Conservation (phyloP, 129 eudicot species). For the Artemisia tridentata region DNA sequence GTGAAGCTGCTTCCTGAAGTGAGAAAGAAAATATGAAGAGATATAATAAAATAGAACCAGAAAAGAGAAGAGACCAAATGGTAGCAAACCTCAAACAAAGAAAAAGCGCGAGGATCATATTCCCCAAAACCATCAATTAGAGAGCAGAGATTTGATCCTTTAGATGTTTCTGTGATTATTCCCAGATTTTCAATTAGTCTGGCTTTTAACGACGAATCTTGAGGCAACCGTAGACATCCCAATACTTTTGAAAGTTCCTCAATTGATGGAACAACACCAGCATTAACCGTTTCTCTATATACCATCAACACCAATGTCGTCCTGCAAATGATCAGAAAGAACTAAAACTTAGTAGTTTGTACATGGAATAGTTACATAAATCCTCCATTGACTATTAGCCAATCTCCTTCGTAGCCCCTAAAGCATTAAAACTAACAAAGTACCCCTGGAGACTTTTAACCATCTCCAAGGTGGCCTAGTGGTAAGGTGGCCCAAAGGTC, state of each 20-base stretch:
- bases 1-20: slow-evolving; percentile 91
- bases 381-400: neutral
- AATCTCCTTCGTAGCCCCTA: neutral
- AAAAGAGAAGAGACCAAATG: neutral
- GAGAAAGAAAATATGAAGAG: neutral
- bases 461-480: no score
- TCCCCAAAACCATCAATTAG: slow-evolving; percentile 95
- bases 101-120: slow-evolving; percentile 92
- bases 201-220: slow-evolving; percentile 54
- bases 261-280: slow-evolving; percentile 67
- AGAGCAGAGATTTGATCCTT: slow-evolving; percentile 62
- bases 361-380: neutral
- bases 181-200: slow-evolving; percentile 81
- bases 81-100: slow-evolving; percentile 71
- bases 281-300: slow-evolving; percentile 76
- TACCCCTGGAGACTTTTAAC: no score
- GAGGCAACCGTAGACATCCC: slow-evolving; percentile 91
- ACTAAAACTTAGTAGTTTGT: neutral
- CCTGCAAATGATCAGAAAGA: slow-evolving; percentile 50
- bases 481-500: no score
- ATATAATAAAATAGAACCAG: neutral
- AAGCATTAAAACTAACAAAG: no score
- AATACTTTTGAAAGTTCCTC: slow-evolving; percentile 81
- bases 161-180: slow-evolving; percentile 48
- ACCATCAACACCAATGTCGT: slow-evolving; percentile 74